phyloP scores from a whole-genome alignment of 805 yeast genomes.

The Ogataea chonburiensis region DNA sequence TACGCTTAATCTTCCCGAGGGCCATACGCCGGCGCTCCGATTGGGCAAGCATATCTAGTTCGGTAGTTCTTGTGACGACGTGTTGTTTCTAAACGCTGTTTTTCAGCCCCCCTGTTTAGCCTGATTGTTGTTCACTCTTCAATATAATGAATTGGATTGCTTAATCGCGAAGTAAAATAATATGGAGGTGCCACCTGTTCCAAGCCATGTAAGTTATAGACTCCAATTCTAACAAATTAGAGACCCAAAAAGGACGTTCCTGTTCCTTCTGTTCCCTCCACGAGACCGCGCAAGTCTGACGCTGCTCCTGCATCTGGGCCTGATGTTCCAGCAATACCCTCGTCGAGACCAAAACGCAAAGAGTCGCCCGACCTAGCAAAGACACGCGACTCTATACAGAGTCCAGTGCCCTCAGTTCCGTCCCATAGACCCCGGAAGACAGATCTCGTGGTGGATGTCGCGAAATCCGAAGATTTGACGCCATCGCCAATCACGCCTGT shows the following conservation, averaged over 20 bases:
- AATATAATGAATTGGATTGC: slow-evolving; percentile 11
- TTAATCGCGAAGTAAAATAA: slow-evolving; percentile 6
- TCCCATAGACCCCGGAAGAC: slow-evolving; percentile 18
- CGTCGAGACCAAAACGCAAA: slow-evolving; percentile 16
- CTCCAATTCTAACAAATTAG: slow-evolving; percentile 3
- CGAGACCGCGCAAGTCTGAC: neutral
- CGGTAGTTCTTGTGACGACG: too few relatives aligned
- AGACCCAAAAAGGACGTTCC: slow-evolving; percentile 6
- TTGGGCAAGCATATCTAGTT: too few relatives aligned
- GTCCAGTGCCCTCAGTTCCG: slow-evolving; percentile 17
- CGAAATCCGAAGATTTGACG: too few relatives aligned
- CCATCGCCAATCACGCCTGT: slow-evolving; percentile 17
- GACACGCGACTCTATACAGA: neutral
- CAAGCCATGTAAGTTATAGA: slow-evolving; percentile 23
- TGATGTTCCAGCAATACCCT: slow-evolving; percentile 19
- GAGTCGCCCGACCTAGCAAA: neutral
- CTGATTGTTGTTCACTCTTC: too few relatives aligned
- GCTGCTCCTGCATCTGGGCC: neutral
- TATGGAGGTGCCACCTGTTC: slow-evolving; percentile 25
- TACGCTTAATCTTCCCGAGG: slow-evolving; percentile 46
- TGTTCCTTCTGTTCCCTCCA: slow-evolving; percentile 1
- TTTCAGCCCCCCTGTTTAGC: too few relatives aligned
- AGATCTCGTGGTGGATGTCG: slow-evolving; percentile 1
- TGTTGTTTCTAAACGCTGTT: too few relatives aligned
- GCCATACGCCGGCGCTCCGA: neutral